Base-by-base conservation (phyloP, 2,329 filamentous ascomycete genomes). In the Diaporthe longicolla region DNA sequence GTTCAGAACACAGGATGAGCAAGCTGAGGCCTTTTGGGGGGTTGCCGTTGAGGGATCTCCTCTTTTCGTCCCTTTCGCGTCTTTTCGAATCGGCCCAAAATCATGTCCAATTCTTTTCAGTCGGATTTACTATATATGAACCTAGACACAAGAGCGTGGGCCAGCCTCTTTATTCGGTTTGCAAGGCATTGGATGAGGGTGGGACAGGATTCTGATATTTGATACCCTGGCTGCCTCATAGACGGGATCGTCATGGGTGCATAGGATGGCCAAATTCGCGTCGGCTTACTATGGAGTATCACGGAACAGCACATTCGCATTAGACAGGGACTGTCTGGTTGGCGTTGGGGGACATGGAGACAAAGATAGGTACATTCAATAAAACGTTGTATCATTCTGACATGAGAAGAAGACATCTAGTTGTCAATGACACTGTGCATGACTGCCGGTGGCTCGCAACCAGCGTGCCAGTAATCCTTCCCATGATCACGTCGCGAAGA, bases 241-340 rank as follows among this genome's bases (percentile, higher is more conserved):
- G 48, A n/a, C 24, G 26, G 37, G 63, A 26, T 21, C 37, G 48
- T 9, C 19, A 54, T 40, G 6, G 21, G 48, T 29, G 21, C 29
- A 26, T 13, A 15, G n/a, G n/a, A n/a, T 19, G 19, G n/a, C 48
- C 45, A 24, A 24, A 52, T 32, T 54, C n/a, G 45, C 45, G n/a
- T 68, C 9, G 32, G 48, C 63, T 17, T 54, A 11, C 15, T 29
- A 21, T 29, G 63, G 63, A 52, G 32, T 54, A 54, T 48, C 29
- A 9, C 48, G 48, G 32, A 54, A 9, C n/a, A 32, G 45, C 40
- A 15, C 52, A 54, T 26, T 68, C 63, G 63, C 63, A 68, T 68
- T 68, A 29, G 63, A 54, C 63, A 68, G 15, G 26, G 19, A 35
- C 50, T 54, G 63, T 68, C 63, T 68, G 37, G 32, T n/a, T 54